These are phyloP conservation scores for Panaeolus papilionaceus DNA, from an alignment of 768 basidiomycete species.

Conservation along the genomic window DNA sequence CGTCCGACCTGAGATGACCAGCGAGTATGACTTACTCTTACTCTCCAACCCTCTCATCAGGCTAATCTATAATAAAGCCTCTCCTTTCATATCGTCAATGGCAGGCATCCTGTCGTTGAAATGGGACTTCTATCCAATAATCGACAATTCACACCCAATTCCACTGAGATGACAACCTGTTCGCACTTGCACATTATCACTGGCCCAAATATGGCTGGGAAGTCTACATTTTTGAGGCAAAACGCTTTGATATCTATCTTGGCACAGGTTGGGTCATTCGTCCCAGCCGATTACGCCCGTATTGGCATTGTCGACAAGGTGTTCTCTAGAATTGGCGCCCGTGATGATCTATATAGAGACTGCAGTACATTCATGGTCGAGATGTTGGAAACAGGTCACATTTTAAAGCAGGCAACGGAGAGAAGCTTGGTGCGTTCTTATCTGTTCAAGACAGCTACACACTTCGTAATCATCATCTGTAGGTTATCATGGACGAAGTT, in stretches of 20 bases:
- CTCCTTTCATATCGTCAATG: constrained; percentile 72
- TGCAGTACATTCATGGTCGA: constrained; percentile 99
- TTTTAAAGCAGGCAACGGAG: constrained; percentile 82
- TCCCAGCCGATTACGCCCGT: constrained; percentile 83
- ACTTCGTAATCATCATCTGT: constrained; percentile 9
- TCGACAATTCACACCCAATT: constrained; percentile 87
- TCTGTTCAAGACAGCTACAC: background rate
- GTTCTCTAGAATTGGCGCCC: constrained; percentile 94
- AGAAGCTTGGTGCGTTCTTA: constrained; percentile 72
- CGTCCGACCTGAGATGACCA: constrained; percentile 69
- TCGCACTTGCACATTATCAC: constrained; percentile 85
- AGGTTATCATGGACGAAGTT: constrained; percentile 99
- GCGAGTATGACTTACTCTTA: constrained; percentile 58
- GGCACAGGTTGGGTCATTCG: constrained; percentile 92
- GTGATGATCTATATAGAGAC: constrained; percentile 93
- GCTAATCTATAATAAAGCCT: constrained; percentile 37
- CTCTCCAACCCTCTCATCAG: background rate
- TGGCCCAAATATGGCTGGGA: constrained; percentile 96
- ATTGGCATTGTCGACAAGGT: constrained; percentile 90
- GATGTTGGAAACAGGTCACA: constrained; percentile 94
- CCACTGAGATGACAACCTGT: constrained; percentile 61
- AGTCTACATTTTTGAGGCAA: constrained; percentile 92
- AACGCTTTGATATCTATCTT: constrained; percentile 89
- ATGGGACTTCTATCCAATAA: constrained; percentile 77
- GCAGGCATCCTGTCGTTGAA: constrained; percentile 94